These are phyloP conservation scores for Aspergillus nanangensis DNA, from an alignment of 495 filamentous ascomycete genomes.

Conservation along the genomic window DNA sequence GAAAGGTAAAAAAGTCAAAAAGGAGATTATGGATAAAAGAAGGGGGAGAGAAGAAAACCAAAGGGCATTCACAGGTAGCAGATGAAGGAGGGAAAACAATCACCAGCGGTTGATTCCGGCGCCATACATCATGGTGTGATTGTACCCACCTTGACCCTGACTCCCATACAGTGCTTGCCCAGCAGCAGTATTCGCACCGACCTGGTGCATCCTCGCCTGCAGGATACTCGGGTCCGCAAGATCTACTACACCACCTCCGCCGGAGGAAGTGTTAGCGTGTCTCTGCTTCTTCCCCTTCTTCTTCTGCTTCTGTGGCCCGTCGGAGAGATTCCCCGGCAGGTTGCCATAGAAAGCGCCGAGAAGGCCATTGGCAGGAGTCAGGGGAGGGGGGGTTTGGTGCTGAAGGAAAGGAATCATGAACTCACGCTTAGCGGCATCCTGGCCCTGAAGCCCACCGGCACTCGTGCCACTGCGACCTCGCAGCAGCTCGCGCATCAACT, in stretches of 20 bases:
- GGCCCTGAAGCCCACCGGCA: constrained; percentile 55
- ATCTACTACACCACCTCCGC: constrained; percentile 97
- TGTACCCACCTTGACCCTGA: constrained; percentile 99
- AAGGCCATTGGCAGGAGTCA: constrained; percentile 83
- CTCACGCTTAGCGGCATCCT: constrained; percentile 95
- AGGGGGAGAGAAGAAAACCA: constrained; percentile 7
- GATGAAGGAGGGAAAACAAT: constrained; percentile 34
- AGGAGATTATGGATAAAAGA: background rate
- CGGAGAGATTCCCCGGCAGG: constrained; percentile 77
- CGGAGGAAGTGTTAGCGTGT: constrained; percentile 99
- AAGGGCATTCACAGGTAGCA: constrained; percentile 13
- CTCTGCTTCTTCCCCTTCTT: constrained; percentile 99
- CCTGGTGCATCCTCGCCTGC: constrained; percentile 93
- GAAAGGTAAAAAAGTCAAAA: constrained; percentile 1
- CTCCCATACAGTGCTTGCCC: constrained; percentile 84
- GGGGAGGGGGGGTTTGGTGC: constrained; percentile 81
- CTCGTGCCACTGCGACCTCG: constrained; percentile 54
- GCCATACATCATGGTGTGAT: constrained; percentile 81
- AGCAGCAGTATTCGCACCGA: constrained; percentile 58
- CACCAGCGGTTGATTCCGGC: constrained; percentile 71
- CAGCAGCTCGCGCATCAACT: constrained; percentile 76
- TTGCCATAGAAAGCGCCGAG: constrained; percentile 85
- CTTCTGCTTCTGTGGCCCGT: constrained; percentile 88
- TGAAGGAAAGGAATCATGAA: constrained; percentile 78
- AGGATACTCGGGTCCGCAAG: constrained; percentile 99